Evolutionary conservation across 345 rosid genomes (phyloP).

Genomic region (Salix viminalis): DNA sequence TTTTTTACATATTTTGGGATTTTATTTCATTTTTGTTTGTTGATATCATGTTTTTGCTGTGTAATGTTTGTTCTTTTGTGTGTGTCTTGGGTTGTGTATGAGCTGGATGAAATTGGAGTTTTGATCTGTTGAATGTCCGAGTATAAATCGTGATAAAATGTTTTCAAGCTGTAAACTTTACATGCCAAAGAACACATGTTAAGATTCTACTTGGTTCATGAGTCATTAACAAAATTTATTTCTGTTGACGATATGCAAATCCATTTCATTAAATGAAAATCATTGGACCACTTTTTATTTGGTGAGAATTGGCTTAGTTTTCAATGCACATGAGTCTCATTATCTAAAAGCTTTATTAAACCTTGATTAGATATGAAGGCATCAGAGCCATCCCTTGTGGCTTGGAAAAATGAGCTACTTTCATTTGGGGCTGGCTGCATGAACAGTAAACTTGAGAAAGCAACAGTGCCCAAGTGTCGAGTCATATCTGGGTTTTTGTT

Average conservation of each 20-base stretch:
- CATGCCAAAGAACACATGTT: not conserved
- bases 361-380: not conserved
- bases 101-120: constrained; percentile 1
- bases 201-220: not conserved
- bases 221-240: not conserved
- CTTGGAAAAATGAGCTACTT: not conserved
- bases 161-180: not conserved
- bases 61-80: not conserved
- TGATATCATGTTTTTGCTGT: not conserved
- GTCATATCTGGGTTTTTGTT: not conserved
- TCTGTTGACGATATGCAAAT: not conserved
- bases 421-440: not conserved
- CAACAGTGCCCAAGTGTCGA: not conserved
- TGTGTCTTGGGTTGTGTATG: not conserved
- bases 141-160: not conserved
- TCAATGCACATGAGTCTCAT: not conserved
- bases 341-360: not conserved
- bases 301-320: not conserved
- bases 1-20: constrained; percentile 3
- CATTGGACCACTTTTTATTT: not conserved
- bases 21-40: not conserved
- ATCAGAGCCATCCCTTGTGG: not conserved
- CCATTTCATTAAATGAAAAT: not conserved
- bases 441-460: not conserved
- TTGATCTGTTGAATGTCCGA: not conserved